phyloP scores from a whole-genome alignment of 2,329 filamentous ascomycete species.

The Claviceps cyperi region DNA sequence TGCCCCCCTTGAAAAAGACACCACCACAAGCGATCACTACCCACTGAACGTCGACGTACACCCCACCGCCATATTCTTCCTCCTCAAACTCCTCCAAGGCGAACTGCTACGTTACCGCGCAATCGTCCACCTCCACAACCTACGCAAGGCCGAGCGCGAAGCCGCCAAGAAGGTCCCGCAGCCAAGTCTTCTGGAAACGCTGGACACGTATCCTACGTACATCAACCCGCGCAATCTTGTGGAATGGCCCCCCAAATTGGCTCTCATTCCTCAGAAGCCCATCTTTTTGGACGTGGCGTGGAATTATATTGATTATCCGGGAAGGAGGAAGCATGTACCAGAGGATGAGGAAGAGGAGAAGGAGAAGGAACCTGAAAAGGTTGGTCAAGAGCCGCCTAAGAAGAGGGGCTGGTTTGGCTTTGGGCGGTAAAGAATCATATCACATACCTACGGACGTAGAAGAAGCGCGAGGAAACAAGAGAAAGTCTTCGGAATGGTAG shows the following conservation, averaged over 20 bases:
- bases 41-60: slow-evolving; percentile 57
- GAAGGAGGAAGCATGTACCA: slow-evolving; percentile 24
- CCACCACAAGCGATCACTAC: slow-evolving; percentile 5
- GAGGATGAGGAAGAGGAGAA: slow-evolving; percentile 9
- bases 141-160: slow-evolving; percentile 36
- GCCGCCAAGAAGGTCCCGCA: slow-evolving; percentile 14
- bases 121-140: slow-evolving; percentile 65
- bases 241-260: slow-evolving; percentile 70
- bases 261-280: slow-evolving; percentile 80
- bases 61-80: slow-evolving; percentile 37
- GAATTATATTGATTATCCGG: slow-evolving; percentile 93
- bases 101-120: slow-evolving; percentile 72
- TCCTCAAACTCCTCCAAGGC: slow-evolving; percentile 49
- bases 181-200: slow-evolving; percentile 54
- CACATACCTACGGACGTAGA: neutral
- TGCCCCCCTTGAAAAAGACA: slow-evolving; percentile 22
- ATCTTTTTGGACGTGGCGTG: slow-evolving; percentile 92
- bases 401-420: slow-evolving; percentile 70
- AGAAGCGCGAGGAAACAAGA: neutral
- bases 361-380: slow-evolving; percentile 20
- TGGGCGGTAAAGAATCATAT: slow-evolving; percentile 26
- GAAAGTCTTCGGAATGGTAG: too few relatives aligned
- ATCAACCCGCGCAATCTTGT: slow-evolving; percentile 72
- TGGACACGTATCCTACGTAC: slow-evolving; percentile 61
- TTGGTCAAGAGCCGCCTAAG: slow-evolving; percentile 29